phyloP scores from a whole-genome alignment of 2,329 filamentous ascomycete genomes.

The Aspergillus hortae region DNA sequence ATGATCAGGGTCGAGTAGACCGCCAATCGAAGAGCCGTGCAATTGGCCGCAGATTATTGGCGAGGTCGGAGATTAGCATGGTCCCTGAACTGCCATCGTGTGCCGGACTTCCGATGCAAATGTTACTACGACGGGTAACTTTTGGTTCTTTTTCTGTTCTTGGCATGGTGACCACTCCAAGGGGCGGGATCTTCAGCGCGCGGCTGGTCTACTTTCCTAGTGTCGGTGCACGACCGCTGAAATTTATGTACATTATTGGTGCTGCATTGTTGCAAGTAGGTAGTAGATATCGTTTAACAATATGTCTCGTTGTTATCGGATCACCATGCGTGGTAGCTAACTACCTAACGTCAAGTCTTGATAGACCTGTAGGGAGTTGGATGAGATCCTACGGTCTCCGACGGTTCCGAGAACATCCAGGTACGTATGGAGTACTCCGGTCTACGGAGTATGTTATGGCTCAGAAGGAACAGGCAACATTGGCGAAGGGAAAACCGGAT shows the following conservation, averaged over 20 bases:
- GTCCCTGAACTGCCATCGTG: neutral
- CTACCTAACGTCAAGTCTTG: too few relatives aligned
- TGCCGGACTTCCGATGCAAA: slow-evolving; percentile 6
- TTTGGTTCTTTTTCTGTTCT: neutral
- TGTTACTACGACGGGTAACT: slow-evolving; percentile 2
- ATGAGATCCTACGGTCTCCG: too few relatives aligned
- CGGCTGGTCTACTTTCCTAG: neutral
- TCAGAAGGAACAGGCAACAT: too few relatives aligned
- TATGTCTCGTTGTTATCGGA: neutral
- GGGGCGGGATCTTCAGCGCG: neutral
- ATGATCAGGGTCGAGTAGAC: neutral
- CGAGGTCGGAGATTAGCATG: slow-evolving; percentile 2
- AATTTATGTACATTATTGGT: neutral
- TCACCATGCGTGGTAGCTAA: too few relatives aligned
- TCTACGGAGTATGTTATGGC: too few relatives aligned
- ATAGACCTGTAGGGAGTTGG: too few relatives aligned
- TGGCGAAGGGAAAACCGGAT: too few relatives aligned
- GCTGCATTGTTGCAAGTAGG: neutral
- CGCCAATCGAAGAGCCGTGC: too few relatives aligned
- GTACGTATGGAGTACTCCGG: too few relatives aligned
- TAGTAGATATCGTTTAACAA: neutral
- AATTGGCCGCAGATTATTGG: neutral
- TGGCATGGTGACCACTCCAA: neutral
- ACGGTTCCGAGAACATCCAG: too few relatives aligned
- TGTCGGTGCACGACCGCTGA: neutral